These are phyloP conservation scores for Yarrowia phangngaensis DNA, from an alignment of 805 yeast genomes.

Conservation along the genomic window DNA sequence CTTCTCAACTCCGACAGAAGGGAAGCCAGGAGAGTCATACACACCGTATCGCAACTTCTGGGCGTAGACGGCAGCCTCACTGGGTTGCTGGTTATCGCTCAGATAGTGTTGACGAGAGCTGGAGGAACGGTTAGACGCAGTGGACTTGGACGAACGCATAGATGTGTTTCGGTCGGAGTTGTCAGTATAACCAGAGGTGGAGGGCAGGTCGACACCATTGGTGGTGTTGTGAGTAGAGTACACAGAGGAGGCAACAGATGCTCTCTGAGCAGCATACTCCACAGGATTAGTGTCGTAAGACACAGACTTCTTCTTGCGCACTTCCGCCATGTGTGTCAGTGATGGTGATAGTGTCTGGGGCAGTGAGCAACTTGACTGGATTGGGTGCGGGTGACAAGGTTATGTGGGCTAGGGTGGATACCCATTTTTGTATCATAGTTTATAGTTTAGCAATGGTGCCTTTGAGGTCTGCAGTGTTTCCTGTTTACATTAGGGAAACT, in stretches of 20 bases:
- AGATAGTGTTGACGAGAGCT: slow-evolving; percentile 25
- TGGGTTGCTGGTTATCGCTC: slow-evolving; percentile 22
- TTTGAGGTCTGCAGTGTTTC: background rate
- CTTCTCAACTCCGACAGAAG: slow-evolving; percentile 40
- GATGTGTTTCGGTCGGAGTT: slow-evolving; percentile 16
- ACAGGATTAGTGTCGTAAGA: slow-evolving; percentile 24
- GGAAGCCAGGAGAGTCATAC: slow-evolving; percentile 39
- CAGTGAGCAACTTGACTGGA: slow-evolving; percentile 25
- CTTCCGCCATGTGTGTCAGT: slow-evolving; percentile 27
- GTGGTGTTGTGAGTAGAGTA: slow-evolving; percentile 26
- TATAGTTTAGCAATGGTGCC: slow-evolving; percentile 25
- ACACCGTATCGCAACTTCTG: slow-evolving; percentile 39
- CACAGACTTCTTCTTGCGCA: slow-evolving; percentile 26
- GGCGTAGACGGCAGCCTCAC: slow-evolving; percentile 32
- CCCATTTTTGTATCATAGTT: background rate
- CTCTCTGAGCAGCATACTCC: slow-evolving; percentile 23
- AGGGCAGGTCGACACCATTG: slow-evolving; percentile 25
- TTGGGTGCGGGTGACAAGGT: slow-evolving; percentile 26
- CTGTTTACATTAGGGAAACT: too few species aligned
- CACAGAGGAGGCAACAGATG: slow-evolving; percentile 18
- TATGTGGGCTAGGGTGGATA: slow-evolving; percentile 24
- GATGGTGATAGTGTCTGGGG: slow-evolving; percentile 23
- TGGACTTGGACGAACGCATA: slow-evolving; percentile 22
- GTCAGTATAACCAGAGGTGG: slow-evolving; percentile 21
- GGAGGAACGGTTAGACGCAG: slow-evolving; percentile 18